Percentiles rank a stretch among this genome's conserved stretches.
Evolutionary conservation across 441 rosid genomes (phyloP).

Genomic region (Gossypium lobatum): DNA sequence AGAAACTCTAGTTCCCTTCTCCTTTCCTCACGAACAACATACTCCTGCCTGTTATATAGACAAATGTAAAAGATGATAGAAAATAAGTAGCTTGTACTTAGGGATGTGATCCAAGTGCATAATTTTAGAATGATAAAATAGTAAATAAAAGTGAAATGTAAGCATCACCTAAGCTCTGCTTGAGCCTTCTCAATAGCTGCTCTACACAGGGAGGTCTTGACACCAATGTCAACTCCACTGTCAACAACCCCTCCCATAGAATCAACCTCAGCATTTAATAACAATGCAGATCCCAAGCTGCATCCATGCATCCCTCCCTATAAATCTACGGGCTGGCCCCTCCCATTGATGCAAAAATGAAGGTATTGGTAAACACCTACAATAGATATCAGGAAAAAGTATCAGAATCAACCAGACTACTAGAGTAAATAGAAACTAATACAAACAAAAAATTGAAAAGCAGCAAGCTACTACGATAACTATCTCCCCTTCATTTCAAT

Average conservation of each 20-base stretch:
- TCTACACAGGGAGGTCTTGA: slow-evolving; percentile 83
- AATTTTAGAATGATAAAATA: background rate
- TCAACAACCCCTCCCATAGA: slow-evolving; percentile 99
- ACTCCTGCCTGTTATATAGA: slow-evolving; percentile 71
- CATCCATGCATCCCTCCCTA: slow-evolving; percentile 74
- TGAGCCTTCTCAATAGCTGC: slow-evolving; percentile 96
- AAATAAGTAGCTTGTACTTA: background rate
- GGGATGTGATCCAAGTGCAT: background rate
- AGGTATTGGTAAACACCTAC: slow-evolving; percentile 16
- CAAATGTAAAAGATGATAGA: slow-evolving; percentile 9
- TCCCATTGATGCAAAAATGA: slow-evolving; percentile 35
- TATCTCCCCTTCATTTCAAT: background rate
- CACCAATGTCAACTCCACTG: slow-evolving; percentile 79
- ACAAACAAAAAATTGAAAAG: background rate
- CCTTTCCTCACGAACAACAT: slow-evolving; percentile 94
- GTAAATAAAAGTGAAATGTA: slow-evolving; percentile 8
- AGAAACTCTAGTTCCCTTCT: slow-evolving; percentile 93
- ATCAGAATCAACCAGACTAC: background rate
- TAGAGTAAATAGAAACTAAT: background rate
- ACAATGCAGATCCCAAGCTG: slow-evolving; percentile 50
- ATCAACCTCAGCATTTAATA: slow-evolving; percentile 97
- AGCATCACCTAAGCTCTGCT: slow-evolving; percentile 78
- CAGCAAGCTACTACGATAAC: background rate
- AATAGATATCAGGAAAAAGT: slow-evolving; percentile 7
- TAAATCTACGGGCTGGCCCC: slow-evolving; percentile 25